Base-by-base conservation (phyloP, 768 basidiomycete species). In the Gymnopilus junonius region DNA sequence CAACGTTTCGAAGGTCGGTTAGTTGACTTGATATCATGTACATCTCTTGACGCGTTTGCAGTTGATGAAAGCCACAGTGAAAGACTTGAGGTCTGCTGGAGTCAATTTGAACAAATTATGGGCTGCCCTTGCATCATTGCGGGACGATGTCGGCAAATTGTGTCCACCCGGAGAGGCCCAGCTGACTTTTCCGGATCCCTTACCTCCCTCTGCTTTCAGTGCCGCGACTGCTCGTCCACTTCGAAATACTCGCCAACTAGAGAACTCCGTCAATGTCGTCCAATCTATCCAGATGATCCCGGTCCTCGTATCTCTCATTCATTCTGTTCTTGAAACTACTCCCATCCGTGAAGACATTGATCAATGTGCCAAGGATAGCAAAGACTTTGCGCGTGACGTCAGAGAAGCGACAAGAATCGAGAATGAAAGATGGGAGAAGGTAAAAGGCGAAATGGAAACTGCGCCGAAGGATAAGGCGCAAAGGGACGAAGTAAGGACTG, bases 221-320 rank as follows among this genome's bases (percentile, higher is more conserved):
- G 70, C 72, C 4, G 66, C 77, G 17, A 79, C 81, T 35, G 79
- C 75, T 50, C 86, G 86, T 20, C 85, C 87, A 43, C 84, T 85
- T 21, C 86, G 90, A 48, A 83, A 80, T 45, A 77, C 74, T 57
- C 77, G 77, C 4, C 77, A 76, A 37, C 71, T 76, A 15, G 70
- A 71, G 12, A 73, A 73, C 37, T 64, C 67, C 25, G 60, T 67
- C 21, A 68, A 70, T 20, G 60, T 77, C 73, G 60, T 76, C 63
- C 64, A 81, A 81, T 68, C 90, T 0, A 81, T 81, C 4, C 92
- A 93, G 67, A 79, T 94, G 67, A 77, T 94, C 14, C 91, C 92
- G 15, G 80, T 91, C 21, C 69, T 93, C 29, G 64, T 80, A 7
- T 82, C 85, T 3, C 77, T 94, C n/a, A 81, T 90, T 14, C 80